These are phyloP conservation scores for Paecilomyces sp. DNA, from an alignment of 2,329 filamentous ascomycete genomes.

Conservation along the genomic window DNA sequence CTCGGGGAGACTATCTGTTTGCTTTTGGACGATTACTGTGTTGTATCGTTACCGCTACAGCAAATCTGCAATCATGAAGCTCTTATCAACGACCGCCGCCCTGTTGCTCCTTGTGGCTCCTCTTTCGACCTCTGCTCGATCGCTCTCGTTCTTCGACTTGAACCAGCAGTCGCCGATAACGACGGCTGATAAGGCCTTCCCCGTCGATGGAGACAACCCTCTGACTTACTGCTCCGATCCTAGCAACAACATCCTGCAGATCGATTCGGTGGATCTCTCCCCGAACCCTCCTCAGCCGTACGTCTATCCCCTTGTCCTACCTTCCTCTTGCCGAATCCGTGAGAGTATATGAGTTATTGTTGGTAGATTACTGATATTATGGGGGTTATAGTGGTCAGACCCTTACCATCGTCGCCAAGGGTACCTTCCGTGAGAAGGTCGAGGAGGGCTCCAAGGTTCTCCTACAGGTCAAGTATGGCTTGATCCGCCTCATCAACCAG, in stretches of 20 bases:
- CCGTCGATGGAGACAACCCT: slow-evolving; percentile 79
- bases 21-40: neutral
- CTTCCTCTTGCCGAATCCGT: neutral
- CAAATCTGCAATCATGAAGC: slow-evolving; percentile 29
- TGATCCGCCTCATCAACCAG: slow-evolving; percentile 81
- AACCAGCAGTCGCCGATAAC: slow-evolving; percentile 43
- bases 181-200: slow-evolving; percentile 46
- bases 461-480: slow-evolving; percentile 84
- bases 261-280: slow-evolving; percentile 69
- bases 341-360: neutral
- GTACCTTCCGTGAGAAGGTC: slow-evolving; percentile 65
- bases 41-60: neutral
- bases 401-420: slow-evolving; percentile 71
- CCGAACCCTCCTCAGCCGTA: slow-evolving; percentile 88
- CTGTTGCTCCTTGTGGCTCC: slow-evolving; percentile 40
- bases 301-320: slow-evolving; percentile 28
- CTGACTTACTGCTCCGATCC: slow-evolving; percentile 71
- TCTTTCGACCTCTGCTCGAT: slow-evolving; percentile 36
- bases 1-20: neutral
- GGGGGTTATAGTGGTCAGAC: slow-evolving; percentile 57
- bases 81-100: slow-evolving; percentile 25
- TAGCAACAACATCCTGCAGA: slow-evolving; percentile 61
- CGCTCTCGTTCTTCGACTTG: slow-evolving; percentile 42
- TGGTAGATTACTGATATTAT: slow-evolving; percentile 13
- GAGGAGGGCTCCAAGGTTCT: slow-evolving; percentile 73